phyloP scores from a whole-genome alignment of 2,329 filamentous ascomycete species.

The Plenodomus biglobosus region DNA sequence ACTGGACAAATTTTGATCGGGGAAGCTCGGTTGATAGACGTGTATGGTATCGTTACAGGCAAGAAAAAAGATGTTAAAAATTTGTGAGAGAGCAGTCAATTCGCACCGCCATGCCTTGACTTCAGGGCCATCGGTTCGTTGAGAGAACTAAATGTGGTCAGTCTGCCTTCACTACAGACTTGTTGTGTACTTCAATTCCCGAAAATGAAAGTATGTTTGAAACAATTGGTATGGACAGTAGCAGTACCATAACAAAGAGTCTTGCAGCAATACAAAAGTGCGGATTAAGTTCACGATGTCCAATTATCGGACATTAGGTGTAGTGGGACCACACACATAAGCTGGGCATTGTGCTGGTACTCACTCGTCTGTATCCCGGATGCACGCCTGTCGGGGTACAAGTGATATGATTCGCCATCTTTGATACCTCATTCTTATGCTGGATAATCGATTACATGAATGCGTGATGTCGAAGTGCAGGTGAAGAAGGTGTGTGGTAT shows the following conservation, averaged over 20 bases:
- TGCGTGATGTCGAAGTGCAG: too few relatives aligned
- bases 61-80: slow-evolving; percentile 54
- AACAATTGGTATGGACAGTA: too few relatives aligned
- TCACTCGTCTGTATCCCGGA: slow-evolving; percentile 25
- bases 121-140: slow-evolving; percentile 10
- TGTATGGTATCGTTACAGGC: slow-evolving; percentile 45
- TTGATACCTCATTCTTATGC: slow-evolving; percentile 5
- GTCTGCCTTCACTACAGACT: background rate
- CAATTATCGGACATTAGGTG: too few relatives aligned
- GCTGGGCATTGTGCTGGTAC: slow-evolving; percentile 4
- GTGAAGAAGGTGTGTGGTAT: too few relatives aligned
- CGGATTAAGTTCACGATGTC: too few relatives aligned
- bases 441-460: background rate
- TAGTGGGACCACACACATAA: background rate
- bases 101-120: slow-evolving; percentile 48
- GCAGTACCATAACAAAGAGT: too few relatives aligned
- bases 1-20: slow-evolving; percentile 42
- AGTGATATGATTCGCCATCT: slow-evolving; percentile 20
- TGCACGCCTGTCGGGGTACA: slow-evolving; percentile 32
- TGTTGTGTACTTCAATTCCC: too few relatives aligned
- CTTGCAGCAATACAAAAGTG: too few relatives aligned
- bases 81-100: slow-evolving; percentile 50
- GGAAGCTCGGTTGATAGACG: slow-evolving; percentile 49
- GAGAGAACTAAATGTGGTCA: slow-evolving; percentile 13
- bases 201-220: too few relatives aligned